phyloP scores from a whole-genome alignment of 306 rosid genomes.

The Hylodesmum podocarpum region DNA sequence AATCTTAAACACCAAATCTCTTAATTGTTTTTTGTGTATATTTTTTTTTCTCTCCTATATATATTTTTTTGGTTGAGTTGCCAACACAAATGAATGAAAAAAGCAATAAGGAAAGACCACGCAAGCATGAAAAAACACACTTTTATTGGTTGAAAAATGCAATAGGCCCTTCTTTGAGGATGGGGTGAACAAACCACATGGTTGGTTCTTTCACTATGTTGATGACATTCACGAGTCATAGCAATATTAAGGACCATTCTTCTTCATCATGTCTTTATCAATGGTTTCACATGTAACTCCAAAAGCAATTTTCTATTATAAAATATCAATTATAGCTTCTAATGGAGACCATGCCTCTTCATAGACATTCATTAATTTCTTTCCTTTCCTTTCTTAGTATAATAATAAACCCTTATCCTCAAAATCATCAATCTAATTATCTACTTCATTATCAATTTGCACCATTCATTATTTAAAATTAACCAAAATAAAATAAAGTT shows the following conservation, averaged over 20 bases:
- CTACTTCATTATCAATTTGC: background rate
- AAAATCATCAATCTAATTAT: background rate
- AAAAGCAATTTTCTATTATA: background rate
- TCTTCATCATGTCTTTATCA: conserved; percentile 36
- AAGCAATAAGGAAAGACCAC: conserved; percentile 11
- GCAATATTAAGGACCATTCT: conserved; percentile 1
- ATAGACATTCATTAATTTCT: background rate
- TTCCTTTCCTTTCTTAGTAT: background rate
- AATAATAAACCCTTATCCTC: background rate
- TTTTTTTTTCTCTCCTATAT: too few species aligned
- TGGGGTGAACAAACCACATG: background rate
- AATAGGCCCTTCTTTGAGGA: background rate
- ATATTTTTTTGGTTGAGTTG: too few species aligned
- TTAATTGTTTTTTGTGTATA: too few species aligned
- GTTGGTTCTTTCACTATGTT: background rate
- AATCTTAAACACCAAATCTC: too few species aligned
- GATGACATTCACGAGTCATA: background rate
- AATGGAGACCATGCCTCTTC: background rate
- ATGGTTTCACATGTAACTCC: conserved; percentile 36
- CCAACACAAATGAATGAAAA: background rate
- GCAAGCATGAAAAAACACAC: background rate
- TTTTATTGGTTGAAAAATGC: background rate
- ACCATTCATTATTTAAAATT: background rate
- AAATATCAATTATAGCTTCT: background rate
- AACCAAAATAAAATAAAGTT: background rate